Base-by-base conservation (phyloP, 176 grass and related monocot species). In the Canna indica region DNA sequence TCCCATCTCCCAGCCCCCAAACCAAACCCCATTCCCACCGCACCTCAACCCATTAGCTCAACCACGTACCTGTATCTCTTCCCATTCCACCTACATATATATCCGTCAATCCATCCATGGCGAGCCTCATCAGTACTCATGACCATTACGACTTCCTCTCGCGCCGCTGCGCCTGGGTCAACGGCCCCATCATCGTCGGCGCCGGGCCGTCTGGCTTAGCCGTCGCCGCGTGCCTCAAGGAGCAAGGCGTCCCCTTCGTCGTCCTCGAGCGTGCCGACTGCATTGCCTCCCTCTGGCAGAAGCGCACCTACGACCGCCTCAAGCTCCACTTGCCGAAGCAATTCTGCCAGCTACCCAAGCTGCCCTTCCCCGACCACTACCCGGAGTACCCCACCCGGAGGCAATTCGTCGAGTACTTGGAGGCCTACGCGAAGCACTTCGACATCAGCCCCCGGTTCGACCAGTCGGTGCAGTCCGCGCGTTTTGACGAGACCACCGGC, bases 221-320 rank as follows among this genome's bases (percentile, higher is more conserved):
- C 29, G 60, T 64, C 28, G 60, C 25, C 1, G 29, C 60, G 2
- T 18, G 28, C 60, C 28, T 64, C 25, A 64, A 6, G 60, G 60
- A 64, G 60, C 31, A 64, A 30, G 60, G 29, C 31, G 60, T 64
- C 25, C 60, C 60, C 29, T 64, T 33, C 13, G 60, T 64, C 28
- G 13, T 64, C 60, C 60, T 64, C 15, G 60, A 64, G 60, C 60
- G 60, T 30, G 60, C 60, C 60, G 60, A 64, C 60, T 64, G 60
- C 60, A 64, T 64, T 64, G 60, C 60, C 29, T 64, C 60, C 60
- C 60, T 64, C 60, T 64, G 60, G 60, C 60, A 64, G 60, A 16
- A 18, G 28, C 60, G 60, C 60, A 64, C 60, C 60, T 64, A 64
- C 60, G 60, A 64, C 60, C 60, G 60, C 30, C 60, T 64, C 60